Percentiles rank a stretch among this genome's conserved stretches.
Evolutionary conservation across 257 asterid species (phyloP).

Genomic region (Euphrasia confusa): DNA sequence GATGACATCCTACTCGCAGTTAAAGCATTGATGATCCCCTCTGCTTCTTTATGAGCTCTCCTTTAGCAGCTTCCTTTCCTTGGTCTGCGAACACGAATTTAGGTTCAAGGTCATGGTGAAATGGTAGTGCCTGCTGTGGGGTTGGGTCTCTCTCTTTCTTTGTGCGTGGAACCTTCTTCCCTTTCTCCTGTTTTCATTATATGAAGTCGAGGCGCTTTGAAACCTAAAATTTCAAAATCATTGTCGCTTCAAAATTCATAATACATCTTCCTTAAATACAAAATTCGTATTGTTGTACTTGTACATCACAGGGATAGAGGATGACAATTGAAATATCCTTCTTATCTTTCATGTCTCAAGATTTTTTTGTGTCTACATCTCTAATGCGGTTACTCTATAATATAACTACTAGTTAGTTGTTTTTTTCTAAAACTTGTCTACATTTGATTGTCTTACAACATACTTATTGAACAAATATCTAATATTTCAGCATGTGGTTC

Average conservation of each 20-base stretch:
- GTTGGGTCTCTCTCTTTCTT: too few species aligned
- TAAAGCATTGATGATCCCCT: too few species aligned
- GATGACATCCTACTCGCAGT: too few species aligned
- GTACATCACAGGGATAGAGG: not conserved
- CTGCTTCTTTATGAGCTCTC: too few species aligned
- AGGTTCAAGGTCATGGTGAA: too few species aligned
- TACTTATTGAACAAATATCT: conserved; percentile 7
- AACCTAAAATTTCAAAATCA: not conserved
- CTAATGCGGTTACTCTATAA: not conserved
- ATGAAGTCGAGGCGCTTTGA: too few species aligned
- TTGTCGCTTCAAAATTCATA: not conserved
- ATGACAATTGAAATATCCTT: not conserved
- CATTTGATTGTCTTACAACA: conserved; percentile 12
- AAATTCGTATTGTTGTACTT: not conserved
- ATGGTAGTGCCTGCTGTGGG: too few species aligned
- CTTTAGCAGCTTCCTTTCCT: too few species aligned
- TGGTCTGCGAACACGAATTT: too few species aligned
- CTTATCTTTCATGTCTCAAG: not conserved
- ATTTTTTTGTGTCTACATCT: conserved; percentile 4
- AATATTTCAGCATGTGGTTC: conserved; percentile 18
- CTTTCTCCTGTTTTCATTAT: too few species aligned
- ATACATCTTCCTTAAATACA: not conserved
- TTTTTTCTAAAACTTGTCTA: conserved; percentile 6
- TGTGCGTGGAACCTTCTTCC: too few species aligned
- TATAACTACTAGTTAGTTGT: not conserved